Percentiles rank a stretch among this genome's conserved stretches.
phyloP scores from a whole-genome alignment of 768 basidiomycete genomes.

The Termitomyces sp. region DNA sequence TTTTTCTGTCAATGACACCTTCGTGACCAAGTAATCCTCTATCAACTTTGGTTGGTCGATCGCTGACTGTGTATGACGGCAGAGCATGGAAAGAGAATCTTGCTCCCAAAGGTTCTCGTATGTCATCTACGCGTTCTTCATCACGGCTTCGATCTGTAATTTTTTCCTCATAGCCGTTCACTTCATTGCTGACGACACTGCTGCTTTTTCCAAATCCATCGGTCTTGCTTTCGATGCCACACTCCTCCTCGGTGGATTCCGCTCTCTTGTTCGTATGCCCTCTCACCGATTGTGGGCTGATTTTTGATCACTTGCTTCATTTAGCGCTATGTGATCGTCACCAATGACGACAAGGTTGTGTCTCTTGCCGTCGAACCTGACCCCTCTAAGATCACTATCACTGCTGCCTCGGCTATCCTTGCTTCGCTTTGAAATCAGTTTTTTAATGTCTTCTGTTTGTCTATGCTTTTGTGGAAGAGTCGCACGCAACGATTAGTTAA shows the following conservation, averaged over 20 bases:
- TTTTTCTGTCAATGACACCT: conserved; percentile 75
- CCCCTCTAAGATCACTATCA: conserved; percentile 42
- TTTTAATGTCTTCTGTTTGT: not conserved
- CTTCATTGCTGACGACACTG: conserved; percentile 69
- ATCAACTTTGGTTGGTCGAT: not conserved
- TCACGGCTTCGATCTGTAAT: conserved; percentile 6
- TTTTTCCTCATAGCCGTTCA: conserved; percentile 33
- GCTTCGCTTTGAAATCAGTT: conserved; percentile 17
- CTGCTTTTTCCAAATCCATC: conserved; percentile 42
- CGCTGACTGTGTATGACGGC: not conserved
- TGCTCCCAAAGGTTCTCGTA: conserved; percentile 51
- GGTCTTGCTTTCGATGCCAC: conserved; percentile 63
- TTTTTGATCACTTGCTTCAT: not conserved
- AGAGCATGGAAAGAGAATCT: conserved; percentile 68
- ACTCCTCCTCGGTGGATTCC: conserved; percentile 55
- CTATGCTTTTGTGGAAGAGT: not conserved
- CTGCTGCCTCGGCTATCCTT: conserved; percentile 43
- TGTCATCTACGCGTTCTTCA: conserved; percentile 12
- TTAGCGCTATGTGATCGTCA: conserved; percentile 51
- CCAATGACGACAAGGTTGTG: conserved; percentile 52
- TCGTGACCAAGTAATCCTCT: conserved; percentile 49
- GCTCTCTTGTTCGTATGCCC: conserved; percentile 47
- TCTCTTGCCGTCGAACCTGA: conserved; percentile 47
- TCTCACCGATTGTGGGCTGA: not conserved
- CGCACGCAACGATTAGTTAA: not conserved